Evolutionary conservation across 805 yeast species (phyloP), one percentile per base, ranked within the genome.

Genomic region (Blastobotrys chiropterorum): DNA sequence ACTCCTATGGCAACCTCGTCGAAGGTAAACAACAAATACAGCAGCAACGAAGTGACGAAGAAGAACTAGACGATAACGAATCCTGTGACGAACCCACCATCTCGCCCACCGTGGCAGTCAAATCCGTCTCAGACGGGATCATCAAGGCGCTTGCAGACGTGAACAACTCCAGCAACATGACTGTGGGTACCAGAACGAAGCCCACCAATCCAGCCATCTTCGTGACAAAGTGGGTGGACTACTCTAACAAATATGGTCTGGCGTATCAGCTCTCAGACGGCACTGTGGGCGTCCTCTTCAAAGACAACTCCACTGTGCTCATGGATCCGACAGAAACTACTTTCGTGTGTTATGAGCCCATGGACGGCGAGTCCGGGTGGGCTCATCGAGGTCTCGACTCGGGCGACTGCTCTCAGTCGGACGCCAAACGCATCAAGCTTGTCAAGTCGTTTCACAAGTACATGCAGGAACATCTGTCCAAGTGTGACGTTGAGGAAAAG

Each of bases 171-270:
- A 16, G 11, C 20, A 3, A n/a, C 20, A 15, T 15, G 43, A 15
- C 39, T 42, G 30, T 2, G 38, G 17, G n/a, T n/a, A n/a, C n/a
- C 20, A 15, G 31, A 15, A 38, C 30, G 21, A 8, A 4, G 31
- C 41, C 30, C 30, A 5, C 21, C 44, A 13, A 42, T 19, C 19
- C 22, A 15, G 42, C 16, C 53, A 2, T 56, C 81, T 79, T 87
- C 54, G 82, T 92, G 43, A 86, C 95, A 55, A 90, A 92, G 66
- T 94, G 99, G 99, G 98, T 95, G 26, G 99, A 94, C 67, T 94
- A 92, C 67, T 86, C 97, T 22, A 90, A 90, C 71, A 89, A 86
- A 67, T 95, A 92, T 68, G 99, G 99, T 0, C 84, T 94, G 64
- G 87, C 97, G 3, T 94, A 92, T 67, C 96, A 94, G 65, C 72